Percentiles rank a stretch among this genome's conserved stretches.
Evolutionary conservation across 2,329 filamentous ascomycete genomes (phyloP).

Genomic region (Epichloe gansuensis): DNA sequence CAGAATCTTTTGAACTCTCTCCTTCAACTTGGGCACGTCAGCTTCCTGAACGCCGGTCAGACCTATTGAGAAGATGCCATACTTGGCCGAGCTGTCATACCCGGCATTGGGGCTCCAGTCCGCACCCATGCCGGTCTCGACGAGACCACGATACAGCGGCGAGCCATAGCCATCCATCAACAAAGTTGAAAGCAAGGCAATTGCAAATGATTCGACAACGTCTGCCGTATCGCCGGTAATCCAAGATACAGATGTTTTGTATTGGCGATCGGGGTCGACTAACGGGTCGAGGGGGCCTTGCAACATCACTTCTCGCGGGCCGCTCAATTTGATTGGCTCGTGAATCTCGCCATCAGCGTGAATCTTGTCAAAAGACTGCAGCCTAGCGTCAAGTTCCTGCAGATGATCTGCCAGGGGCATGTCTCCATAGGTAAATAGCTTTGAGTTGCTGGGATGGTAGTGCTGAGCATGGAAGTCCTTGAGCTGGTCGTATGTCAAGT

Average conservation of each 20-base stretch:
- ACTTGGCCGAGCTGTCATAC: constrained; percentile 66
- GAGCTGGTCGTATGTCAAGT: constrained; percentile 83
- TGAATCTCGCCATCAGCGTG: constrained; percentile 61
- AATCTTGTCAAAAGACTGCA: constrained; percentile 62
- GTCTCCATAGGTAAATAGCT: constrained; percentile 89
- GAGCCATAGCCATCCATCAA: constrained; percentile 93
- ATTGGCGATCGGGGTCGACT: constrained; percentile 73
- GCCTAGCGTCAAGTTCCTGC: constrained; percentile 59
- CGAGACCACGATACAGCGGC: constrained; percentile 75
- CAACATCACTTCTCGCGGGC: constrained; percentile 57
- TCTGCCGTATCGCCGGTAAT: constrained; percentile 72
- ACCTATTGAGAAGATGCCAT: constrained; percentile 79
- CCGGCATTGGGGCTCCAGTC: constrained; percentile 94
- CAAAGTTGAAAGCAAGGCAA: constrained; percentile 69
- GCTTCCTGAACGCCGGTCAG: constrained; percentile 77
- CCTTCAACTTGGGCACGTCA: constrained; percentile 65
- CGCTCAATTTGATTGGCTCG: constrained; percentile 58
- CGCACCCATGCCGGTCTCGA: constrained; percentile 79
- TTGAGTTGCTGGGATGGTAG: constrained; percentile 96
- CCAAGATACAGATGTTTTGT: constrained; percentile 92
- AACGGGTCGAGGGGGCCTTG: constrained; percentile 77
- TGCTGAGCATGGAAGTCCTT: constrained; percentile 80
- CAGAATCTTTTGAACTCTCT: constrained; percentile 60
- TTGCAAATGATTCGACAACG: constrained; percentile 75
- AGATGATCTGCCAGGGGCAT: constrained; percentile 77